A percentile compares a stretch with the other conserved stretches of the same genome.
These are phyloP conservation scores for Calonectria pteridis DNA, from an alignment of 2,329 filamentous ascomycete genomes.

Conservation along the genomic window DNA sequence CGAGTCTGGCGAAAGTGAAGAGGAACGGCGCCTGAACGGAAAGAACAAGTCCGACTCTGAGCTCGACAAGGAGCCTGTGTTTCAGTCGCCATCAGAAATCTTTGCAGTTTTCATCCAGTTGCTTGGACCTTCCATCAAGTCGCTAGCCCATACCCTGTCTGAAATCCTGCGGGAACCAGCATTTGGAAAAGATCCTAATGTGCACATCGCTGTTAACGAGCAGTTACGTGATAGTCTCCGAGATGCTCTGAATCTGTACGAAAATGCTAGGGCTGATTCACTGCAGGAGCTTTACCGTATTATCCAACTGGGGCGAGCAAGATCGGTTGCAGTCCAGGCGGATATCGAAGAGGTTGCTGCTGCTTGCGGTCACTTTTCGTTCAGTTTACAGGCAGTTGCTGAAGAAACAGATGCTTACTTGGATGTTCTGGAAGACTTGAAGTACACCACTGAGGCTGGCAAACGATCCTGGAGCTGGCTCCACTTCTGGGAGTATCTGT, in stretches of 20 bases:
- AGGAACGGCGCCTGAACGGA: slow-evolving; percentile 52
- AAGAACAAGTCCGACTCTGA: slow-evolving; percentile 47
- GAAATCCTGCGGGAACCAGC: slow-evolving; percentile 90
- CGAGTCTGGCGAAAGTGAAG: slow-evolving; percentile 71
- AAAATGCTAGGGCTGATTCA: slow-evolving; percentile 79
- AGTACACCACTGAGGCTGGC: slow-evolving; percentile 74
- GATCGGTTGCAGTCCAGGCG: slow-evolving; percentile 82
- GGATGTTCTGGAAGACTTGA: slow-evolving; percentile 86
- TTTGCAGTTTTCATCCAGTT: slow-evolving; percentile 91
- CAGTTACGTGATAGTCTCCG: slow-evolving; percentile 84
- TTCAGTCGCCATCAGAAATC: slow-evolving; percentile 81
- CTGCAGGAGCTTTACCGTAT: slow-evolving; percentile 84
- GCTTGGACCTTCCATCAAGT: slow-evolving; percentile 95
- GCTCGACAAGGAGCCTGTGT: slow-evolving; percentile 50
- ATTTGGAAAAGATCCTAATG: slow-evolving; percentile 77
- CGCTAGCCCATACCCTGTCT: slow-evolving; percentile 89
- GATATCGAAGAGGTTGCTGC: slow-evolving; percentile 98
- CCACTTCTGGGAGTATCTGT: slow-evolving; percentile 74
- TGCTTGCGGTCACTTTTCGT: slow-evolving; percentile 97
- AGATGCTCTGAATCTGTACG: slow-evolving; percentile 85
- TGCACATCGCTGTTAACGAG: slow-evolving; percentile 80
- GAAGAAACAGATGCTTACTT: slow-evolving; percentile 89
- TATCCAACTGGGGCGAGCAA: slow-evolving; percentile 77
- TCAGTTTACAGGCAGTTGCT: slow-evolving; percentile 89
- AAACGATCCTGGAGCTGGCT: slow-evolving; percentile 86